A percentile compares a stretch with the other conserved stretches of the same genome.
phyloP scores from a whole-genome alignment of 2,329 filamentous ascomycete species.

The Ceratocystis lukuohia region DNA sequence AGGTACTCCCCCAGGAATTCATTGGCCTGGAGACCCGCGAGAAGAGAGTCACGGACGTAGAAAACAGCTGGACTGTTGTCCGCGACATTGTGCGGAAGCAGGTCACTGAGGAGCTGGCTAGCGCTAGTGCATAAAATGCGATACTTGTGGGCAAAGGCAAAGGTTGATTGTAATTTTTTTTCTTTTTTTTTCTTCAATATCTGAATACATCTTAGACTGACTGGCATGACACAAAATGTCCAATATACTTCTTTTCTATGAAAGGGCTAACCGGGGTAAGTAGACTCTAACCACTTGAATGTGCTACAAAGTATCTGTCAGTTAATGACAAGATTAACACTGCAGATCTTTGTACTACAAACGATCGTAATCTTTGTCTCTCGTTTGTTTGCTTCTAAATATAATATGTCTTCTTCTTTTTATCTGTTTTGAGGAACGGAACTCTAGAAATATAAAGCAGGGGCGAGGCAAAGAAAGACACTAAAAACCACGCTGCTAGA shows the following conservation, averaged over 20 bases:
- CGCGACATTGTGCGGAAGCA: constrained; percentile 61
- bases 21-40: constrained; percentile 63
- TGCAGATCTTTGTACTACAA: neutral
- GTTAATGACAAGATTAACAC: neutral
- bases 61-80: constrained; percentile 60
- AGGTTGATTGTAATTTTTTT: neutral
- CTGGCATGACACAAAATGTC: neutral
- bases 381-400: neutral
- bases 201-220: neutral
- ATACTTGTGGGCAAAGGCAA: neutral
- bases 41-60: constrained; percentile 56
- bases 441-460: neutral
- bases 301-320: neutral
- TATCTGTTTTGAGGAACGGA: neutral
- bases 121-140: constrained; percentile 5
- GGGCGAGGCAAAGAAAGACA: constrained; percentile 2
- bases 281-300: neutral
- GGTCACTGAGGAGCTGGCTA: constrained; percentile 49
- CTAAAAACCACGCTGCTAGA: neutral
- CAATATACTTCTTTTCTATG: neutral
- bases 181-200: neutral
- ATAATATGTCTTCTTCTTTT: neutral
- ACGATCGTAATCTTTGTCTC: neutral
- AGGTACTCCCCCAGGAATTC: constrained; percentile 72
- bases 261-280: neutral